Evolutionary conservation across 2,329 filamentous ascomycete genomes (phyloP).

Genomic region (Phymatotrichopsis omnivora): DNA sequence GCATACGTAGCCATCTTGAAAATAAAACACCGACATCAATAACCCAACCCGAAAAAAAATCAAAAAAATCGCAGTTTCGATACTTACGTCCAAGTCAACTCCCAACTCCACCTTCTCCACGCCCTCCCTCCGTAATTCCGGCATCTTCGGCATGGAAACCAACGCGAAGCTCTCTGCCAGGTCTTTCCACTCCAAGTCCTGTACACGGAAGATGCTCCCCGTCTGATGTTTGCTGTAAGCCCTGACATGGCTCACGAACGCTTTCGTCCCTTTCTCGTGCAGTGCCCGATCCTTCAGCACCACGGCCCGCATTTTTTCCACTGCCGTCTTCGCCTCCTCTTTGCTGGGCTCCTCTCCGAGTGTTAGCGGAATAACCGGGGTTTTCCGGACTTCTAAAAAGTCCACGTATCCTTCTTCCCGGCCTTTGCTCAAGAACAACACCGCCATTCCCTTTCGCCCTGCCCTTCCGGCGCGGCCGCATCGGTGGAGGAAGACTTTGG

Average conservation of each 20-base stretch:
- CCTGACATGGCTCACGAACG: constrained; percentile 87
- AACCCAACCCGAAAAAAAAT: not conserved
- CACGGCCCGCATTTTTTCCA: constrained; percentile 50
- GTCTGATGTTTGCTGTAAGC: constrained; percentile 87
- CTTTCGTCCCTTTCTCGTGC: constrained; percentile 80
- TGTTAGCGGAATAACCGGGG: constrained; percentile 59
- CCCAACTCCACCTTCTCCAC: constrained; percentile 56
- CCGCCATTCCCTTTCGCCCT: constrained; percentile 74
- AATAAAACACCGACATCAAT: not conserved
- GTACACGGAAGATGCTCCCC: constrained; percentile 75
- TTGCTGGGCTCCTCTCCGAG: constrained; percentile 39
- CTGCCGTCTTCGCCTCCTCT: constrained; percentile 49
- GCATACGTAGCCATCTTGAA: constrained; percentile 49
- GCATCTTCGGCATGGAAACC: constrained; percentile 83
- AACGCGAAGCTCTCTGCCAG: constrained; percentile 77
- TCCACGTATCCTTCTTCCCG: constrained; percentile 81
- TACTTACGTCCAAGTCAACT: constrained; percentile 46
- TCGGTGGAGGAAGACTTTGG: constrained; percentile 93
- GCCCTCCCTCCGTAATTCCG: constrained; percentile 64
- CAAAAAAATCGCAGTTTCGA: not conserved
- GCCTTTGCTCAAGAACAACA: constrained; percentile 76
- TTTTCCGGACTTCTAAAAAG: constrained; percentile 79
- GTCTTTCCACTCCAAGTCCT: constrained; percentile 75
- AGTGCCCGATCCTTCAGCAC: constrained; percentile 52
- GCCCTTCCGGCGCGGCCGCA: constrained; percentile 86